Evolutionary conservation across 2,329 filamentous ascomycete genomes (phyloP), one percentile per base, ranked within the genome.

Genomic region (Golovinomyces cichoracearum): DNA sequence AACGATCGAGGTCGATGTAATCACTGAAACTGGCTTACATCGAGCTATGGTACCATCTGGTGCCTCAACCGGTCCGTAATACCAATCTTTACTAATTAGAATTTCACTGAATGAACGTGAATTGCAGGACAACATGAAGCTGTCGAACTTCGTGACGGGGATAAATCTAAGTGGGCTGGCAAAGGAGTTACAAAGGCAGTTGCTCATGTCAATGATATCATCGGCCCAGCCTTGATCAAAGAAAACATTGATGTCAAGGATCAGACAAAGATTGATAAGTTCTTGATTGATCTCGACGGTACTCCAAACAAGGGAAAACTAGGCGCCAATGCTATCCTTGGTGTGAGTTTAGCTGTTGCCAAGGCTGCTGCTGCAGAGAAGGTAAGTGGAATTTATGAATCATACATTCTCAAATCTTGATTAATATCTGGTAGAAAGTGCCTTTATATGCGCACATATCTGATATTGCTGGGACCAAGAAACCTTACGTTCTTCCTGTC

Each of bases 21-120:
- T 93, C 69, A 94, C 86, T 60, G 84, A 93, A 72, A 92, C 82
- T 61, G 88, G 88, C 63, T 79, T 95, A 55, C 86, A 94, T 78
- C 85, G 88, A 64, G 86, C 88, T 65, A 94, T 94, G 65, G 88
- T 95, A 55, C 88, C 88, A 61, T 94, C 86, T 57, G 88, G 88
- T 66, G 88, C 88, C 62, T 94, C 88, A 60, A 94, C 86, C 61
- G 85, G 81, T 86, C 66, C 63, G 78, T 72, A 49, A 46, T 1
- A 29, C 25, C 26, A 4, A 41, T 12, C 46, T 49, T 50, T 41
- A 26, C 35, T 27, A 31, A 49, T 46, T 22, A 51, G 52, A 31
- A 48, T 56, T 57, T 49, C 58, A 53, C 38, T 45, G 47, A 50
- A 48, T 33, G 45, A 33, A 33, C n/a, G 2, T 12, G 21, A 41